These are phyloP conservation scores for Diutina scorzettiae DNA, from an alignment of 1,139 yeast species.

Conservation along the genomic window DNA sequence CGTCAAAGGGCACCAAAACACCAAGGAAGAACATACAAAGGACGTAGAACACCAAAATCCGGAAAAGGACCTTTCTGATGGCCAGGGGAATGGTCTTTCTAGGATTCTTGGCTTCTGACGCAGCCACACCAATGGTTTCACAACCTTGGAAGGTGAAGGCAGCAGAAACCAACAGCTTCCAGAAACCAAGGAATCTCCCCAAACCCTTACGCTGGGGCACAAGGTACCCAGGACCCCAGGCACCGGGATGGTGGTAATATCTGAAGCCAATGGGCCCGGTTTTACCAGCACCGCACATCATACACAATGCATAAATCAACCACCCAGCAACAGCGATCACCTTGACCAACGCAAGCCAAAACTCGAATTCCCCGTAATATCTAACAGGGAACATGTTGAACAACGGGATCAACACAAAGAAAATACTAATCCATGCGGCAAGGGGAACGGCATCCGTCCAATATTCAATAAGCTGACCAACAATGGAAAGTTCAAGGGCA, in stretches of 20 bases:
- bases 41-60: slow-evolving; percentile 4
- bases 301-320: slow-evolving; percentile 44
- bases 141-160: slow-evolving; percentile 4
- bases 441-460: slow-evolving; percentile 69
- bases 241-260: slow-evolving; percentile 1
- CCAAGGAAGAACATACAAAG: slow-evolving; percentile 24
- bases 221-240: slow-evolving; percentile 6
- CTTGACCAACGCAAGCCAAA: slow-evolving; percentile 53
- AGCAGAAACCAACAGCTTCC: neutral
- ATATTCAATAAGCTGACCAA: slow-evolving; percentile 61
- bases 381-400: slow-evolving; percentile 51
- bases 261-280: slow-evolving; percentile 6
- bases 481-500: slow-evolving; percentile 71
- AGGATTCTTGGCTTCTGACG: slow-evolving; percentile 1
- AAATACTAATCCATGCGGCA: slow-evolving; percentile 68
- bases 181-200: slow-evolving; percentile 1
- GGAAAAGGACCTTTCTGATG: slow-evolving; percentile 3
- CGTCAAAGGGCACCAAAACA: slow-evolving; percentile 33
- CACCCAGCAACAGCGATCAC: slow-evolving; percentile 64
- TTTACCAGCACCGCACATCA: slow-evolving; percentile 6
- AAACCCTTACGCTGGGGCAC: neutral
- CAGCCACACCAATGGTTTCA: slow-evolving; percentile 4
- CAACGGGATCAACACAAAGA: slow-evolving; percentile 39
- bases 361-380: slow-evolving; percentile 57
- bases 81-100: slow-evolving; percentile 2